Conservation (phyloP, 2,329 filamentous ascomycete genomes). For the Curvularia eragrostidis region DNA sequence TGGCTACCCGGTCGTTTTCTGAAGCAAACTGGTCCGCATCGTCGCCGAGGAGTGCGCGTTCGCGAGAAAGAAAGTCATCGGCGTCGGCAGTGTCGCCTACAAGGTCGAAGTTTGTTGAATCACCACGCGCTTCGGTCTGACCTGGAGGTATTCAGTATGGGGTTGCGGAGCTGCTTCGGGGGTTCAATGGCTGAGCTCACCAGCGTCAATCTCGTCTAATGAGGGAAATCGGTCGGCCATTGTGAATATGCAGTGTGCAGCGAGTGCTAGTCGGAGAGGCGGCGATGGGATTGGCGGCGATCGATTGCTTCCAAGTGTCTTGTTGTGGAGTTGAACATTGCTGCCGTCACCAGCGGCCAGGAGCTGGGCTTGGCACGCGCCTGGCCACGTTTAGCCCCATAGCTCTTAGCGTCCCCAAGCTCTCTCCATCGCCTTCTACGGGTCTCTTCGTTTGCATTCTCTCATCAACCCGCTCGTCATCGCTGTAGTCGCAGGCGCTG, state of each 20-base stretch:
- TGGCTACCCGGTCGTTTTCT: slow-evolving; percentile 70
- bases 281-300: slow-evolving; percentile 19
- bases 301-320: slow-evolving; percentile 28
- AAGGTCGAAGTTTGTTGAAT: slow-evolving; percentile 52
- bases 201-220: slow-evolving; percentile 60
- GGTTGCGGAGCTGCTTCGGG: slow-evolving; percentile 29
- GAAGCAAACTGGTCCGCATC: slow-evolving; percentile 91
- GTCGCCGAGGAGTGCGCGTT: slow-evolving; percentile 88
- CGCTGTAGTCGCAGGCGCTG: slow-evolving; percentile 23
- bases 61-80: slow-evolving; percentile 88
- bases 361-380: slow-evolving; percentile 25
- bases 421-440: slow-evolving; percentile 18
- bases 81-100: slow-evolving; percentile 66
- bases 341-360: slow-evolving; percentile 21
- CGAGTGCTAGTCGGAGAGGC: background rate
- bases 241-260: slow-evolving; percentile 22
- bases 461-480: slow-evolving; percentile 28
- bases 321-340: slow-evolving; percentile 22
- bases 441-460: slow-evolving; percentile 20
- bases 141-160: slow-evolving; percentile 56
- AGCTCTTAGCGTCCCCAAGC: slow-evolving; percentile 32
- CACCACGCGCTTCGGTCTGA: slow-evolving; percentile 69
- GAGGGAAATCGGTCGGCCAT: slow-evolving; percentile 62
- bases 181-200: slow-evolving; percentile 46
- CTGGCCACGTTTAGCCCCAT: slow-evolving; percentile 31